Percentiles rank a stretch among this genome's conserved stretches.
phyloP scores from a whole-genome alignment of 495 filamentous ascomycete genomes.

The Aspergillus kassunensis region DNA sequence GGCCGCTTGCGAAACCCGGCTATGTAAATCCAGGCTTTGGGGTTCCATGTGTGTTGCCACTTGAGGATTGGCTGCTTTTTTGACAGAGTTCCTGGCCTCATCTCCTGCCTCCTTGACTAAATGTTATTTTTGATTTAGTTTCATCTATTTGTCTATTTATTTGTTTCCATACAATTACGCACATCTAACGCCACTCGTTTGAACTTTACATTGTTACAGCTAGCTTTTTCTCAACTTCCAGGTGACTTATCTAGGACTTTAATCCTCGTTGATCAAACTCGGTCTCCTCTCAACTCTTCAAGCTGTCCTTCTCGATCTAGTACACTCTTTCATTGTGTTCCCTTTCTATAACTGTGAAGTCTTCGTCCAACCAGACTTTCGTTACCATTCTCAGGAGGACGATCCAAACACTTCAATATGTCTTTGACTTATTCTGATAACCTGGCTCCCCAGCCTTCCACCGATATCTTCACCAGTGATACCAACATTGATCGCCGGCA shows the following conservation, averaged over 20 bases:
- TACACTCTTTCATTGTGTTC: slow-evolving; percentile 15
- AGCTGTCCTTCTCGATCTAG: slow-evolving; percentile 6
- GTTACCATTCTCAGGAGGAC: slow-evolving; percentile 6
- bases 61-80: slow-evolving; percentile 6
- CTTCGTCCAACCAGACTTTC: slow-evolving; percentile 6
- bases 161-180: slow-evolving; percentile 8
- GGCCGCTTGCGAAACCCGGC: not conserved
- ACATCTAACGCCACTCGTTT: slow-evolving; percentile 4
- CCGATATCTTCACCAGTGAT: slow-evolving; percentile 50
- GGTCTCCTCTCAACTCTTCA: slow-evolving; percentile 16
- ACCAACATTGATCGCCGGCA: slow-evolving; percentile 60
- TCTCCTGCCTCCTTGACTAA: not conserved
- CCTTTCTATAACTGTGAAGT: slow-evolving; percentile 21
- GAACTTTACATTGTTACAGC: not conserved
- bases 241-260: slow-evolving; percentile 17
- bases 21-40: slow-evolving; percentile 11
- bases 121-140: slow-evolving; percentile 3
- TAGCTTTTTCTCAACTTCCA: not conserved
- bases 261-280: slow-evolving; percentile 11
- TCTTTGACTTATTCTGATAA: slow-evolving; percentile 42
- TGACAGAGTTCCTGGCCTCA: slow-evolving; percentile 6
- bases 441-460: slow-evolving; percentile 41
- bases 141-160: not conserved
- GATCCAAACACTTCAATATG: slow-evolving; percentile 27
- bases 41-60: slow-evolving; percentile 14